Percentiles rank a stretch among this genome's conserved stretches.
Evolutionary conservation across 768 basidiomycete species (phyloP).

Genomic region (Naematelia encephala): DNA sequence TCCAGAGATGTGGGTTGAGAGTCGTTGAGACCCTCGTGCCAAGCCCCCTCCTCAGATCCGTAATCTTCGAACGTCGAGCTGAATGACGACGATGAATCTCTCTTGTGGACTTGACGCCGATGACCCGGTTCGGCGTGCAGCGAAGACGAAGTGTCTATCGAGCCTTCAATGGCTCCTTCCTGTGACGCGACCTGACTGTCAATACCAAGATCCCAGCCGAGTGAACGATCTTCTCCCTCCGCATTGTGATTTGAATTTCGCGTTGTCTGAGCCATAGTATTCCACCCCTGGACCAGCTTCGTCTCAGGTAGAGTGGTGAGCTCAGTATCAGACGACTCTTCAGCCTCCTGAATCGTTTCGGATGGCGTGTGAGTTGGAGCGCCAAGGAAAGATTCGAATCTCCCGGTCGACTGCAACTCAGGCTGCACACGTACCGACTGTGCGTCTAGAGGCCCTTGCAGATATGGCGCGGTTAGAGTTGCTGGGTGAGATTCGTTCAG

Average conservation of each 20-base stretch:
- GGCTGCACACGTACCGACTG: not conserved
- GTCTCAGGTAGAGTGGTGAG: not conserved
- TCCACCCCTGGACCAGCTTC: not conserved
- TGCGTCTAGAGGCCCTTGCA: not conserved
- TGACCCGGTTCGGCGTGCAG: not conserved
- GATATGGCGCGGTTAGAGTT: too few species aligned
- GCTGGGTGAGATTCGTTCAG: slow-evolving; percentile 11
- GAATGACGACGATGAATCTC: not conserved
- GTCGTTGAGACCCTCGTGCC: slow-evolving; percentile 4
- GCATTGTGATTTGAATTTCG: not conserved
- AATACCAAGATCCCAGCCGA: too few species aligned
- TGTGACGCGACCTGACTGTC: slow-evolving; percentile 6
- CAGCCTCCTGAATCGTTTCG: slow-evolving; percentile 18
- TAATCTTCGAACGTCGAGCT: slow-evolving; percentile 16
- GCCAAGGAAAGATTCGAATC: not conserved
- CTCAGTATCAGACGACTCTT: slow-evolving; percentile 5
- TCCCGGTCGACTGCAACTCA: not conserved
- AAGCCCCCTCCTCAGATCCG: slow-evolving; percentile 6
- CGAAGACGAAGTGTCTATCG: slow-evolving; percentile 1
- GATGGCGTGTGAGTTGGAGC: slow-evolving; percentile 1
- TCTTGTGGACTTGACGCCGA: slow-evolving; percentile 4
- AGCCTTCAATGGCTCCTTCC: slow-evolving; percentile 10
- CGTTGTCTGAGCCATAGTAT: not conserved
- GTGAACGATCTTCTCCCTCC: not conserved
- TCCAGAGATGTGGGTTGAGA: not conserved